Evolutionary conservation across 805 yeast genomes (phyloP).

Genomic region (Zygotorulaspora danielsina): DNA sequence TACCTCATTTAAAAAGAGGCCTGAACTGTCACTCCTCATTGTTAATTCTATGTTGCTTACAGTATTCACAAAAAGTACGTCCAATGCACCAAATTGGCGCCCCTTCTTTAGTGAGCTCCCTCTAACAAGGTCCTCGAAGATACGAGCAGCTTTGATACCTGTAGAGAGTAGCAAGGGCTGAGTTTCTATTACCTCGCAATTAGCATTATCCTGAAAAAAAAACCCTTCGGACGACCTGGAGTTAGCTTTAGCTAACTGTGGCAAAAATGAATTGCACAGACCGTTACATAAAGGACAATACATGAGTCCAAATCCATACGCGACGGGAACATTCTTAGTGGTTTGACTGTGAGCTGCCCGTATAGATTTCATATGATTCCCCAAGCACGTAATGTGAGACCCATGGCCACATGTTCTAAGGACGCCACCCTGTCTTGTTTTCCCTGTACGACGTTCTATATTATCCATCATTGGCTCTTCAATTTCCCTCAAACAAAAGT

Average conservation of each 20-base stretch:
- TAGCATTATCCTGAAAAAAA: constrained; percentile 6
- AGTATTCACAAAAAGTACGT: constrained; percentile 46
- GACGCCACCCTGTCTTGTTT: constrained; percentile 31
- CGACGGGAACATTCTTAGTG: constrained; percentile 78
- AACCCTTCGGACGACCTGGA: constrained; percentile 8
- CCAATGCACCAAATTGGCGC: constrained; percentile 26
- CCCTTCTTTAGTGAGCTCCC: constrained; percentile 1
- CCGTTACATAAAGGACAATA: constrained; percentile 91
- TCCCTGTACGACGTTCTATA: constrained; percentile 36
- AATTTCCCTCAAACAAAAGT: no score
- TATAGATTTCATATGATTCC: constrained; percentile 56
- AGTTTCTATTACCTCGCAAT: neutral
- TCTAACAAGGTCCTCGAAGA: constrained; percentile 17
- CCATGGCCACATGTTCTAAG: constrained; percentile 83
- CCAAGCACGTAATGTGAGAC: constrained; percentile 77
- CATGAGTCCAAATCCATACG: constrained; percentile 64
- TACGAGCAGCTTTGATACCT: constrained; percentile 20
- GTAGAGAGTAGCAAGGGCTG: constrained; percentile 10
- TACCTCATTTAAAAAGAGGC: constrained; percentile 50
- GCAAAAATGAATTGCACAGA: constrained; percentile 76
- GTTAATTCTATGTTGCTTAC: constrained; percentile 64
- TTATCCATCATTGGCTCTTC: neutral
- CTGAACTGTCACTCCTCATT: constrained; percentile 46
- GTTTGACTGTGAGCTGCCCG: constrained; percentile 61
- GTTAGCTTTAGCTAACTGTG: constrained; percentile 39